A percentile compares a stretch with the other conserved stretches of the same genome.
These are phyloP conservation scores for Panicum hallii DNA, from an alignment of 202 grass and related monocot species.

Conservation along the genomic window DNA sequence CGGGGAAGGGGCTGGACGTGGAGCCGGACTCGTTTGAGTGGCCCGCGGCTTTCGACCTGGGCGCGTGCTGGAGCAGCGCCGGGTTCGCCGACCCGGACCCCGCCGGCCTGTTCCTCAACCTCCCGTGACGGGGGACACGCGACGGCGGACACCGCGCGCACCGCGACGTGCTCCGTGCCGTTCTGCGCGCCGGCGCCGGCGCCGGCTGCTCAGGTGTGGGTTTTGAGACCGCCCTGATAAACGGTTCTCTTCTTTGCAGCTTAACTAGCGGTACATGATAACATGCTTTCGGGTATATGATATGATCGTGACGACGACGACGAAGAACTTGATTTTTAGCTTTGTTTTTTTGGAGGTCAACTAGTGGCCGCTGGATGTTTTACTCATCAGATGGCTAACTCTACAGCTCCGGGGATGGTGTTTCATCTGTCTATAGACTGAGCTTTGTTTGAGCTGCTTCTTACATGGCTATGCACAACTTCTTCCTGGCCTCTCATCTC, in stretches of 20 bases:
- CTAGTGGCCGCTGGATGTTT: constrained; percentile 37
- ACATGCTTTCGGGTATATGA: constrained; percentile 13
- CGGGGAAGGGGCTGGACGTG: not conserved
- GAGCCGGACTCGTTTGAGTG: constrained; percentile 43
- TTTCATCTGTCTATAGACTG: constrained; percentile 42
- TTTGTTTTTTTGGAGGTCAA: constrained; percentile 36
- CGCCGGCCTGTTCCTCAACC: constrained; percentile 45
- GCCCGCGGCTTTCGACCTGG: constrained; percentile 50
- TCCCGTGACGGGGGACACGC: constrained; percentile 35
- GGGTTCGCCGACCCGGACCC: constrained; percentile 49
- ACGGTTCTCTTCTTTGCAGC: not conserved
- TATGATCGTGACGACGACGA: constrained; percentile 2
- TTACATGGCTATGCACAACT: not conserved
- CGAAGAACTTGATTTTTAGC: constrained; percentile 35
- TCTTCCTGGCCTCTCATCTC: not conserved
- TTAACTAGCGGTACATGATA: constrained; percentile 18
- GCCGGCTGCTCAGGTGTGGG: not conserved
- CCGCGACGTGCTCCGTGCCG: not conserved
- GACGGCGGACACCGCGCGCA: not conserved
- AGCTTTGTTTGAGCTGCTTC: constrained; percentile 8
- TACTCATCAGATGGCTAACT: constrained; percentile 43
- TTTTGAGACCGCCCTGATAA: not conserved
- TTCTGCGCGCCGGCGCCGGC: not conserved
- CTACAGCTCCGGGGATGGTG: constrained; percentile 26
- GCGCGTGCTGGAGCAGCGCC: constrained; percentile 35